Evolutionary conservation across 352 stramenopile genomes (phyloP).

Genomic region (Stramenopiles sp.): DNA sequence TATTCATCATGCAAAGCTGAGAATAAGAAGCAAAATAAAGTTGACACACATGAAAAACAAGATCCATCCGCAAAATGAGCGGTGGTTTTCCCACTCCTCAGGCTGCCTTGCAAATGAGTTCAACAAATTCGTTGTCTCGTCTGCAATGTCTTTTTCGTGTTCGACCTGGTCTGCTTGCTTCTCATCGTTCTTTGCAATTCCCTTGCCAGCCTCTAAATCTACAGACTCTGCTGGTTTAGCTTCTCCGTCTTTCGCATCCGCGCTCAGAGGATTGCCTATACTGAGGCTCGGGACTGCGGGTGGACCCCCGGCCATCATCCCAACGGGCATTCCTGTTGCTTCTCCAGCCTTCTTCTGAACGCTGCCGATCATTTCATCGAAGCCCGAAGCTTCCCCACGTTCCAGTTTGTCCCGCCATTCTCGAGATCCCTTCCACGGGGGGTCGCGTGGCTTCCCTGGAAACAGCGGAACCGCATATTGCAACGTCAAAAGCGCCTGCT

Average conservation of each 20-base stretch:
- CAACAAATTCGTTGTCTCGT: background rate
- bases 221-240: background rate
- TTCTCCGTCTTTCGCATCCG: background rate
- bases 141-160: background rate
- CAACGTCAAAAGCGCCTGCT: background rate
- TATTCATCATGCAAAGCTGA: background rate
- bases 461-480: background rate
- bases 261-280: background rate
- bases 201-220: background rate
- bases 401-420: slow-evolving; percentile 1
- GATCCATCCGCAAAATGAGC: background rate
- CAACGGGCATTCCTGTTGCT: background rate
- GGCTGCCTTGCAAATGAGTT: background rate
- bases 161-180: no score
- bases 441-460: background rate
- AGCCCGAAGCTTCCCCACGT: background rate
- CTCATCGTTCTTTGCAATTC: background rate
- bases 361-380: background rate
- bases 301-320: no score
- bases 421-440: background rate
- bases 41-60: background rate
- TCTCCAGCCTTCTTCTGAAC: background rate
- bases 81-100: background rate
- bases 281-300: no score
- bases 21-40: background rate